Base-by-base conservation (phyloP, 2,329 filamentous ascomycete genomes). In the Nigrospora sphaerica region DNA sequence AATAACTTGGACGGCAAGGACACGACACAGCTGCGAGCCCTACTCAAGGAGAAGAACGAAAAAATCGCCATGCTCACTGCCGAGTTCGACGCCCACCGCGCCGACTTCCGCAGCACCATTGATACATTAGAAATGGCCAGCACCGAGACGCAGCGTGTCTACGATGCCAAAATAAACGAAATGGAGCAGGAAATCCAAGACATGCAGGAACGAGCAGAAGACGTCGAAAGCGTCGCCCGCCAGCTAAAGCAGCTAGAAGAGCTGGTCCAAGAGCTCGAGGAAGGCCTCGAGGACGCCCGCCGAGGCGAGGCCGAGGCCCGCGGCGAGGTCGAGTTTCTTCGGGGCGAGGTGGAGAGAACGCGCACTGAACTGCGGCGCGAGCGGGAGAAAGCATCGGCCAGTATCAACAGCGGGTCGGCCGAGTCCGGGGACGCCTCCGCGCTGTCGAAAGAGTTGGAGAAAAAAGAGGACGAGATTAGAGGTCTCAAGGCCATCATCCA, bases 401-500 rank as follows among this genome's bases (percentile, higher is more conserved):
- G 74, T 4, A 61, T 80, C 47, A 81, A 78, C 55, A 77, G 76
- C 28, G 71, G 67, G 16, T 52, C 55, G 6, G 58, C 58, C 37
- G 58, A 56, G 32, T 55, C 60, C 23, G 23, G 23, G 5, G 72
- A 74, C 12, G 71, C 74, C 2, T 65, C 70, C 11, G 69, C 73
- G 19, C 65, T 72, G 40, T 77, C 79, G 38, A 88, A 88, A 64
- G 90, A 95, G 52, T 68, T 97, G 31, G 90, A 95, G 62, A 87
- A 95, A 61, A 93, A 95, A 62, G 92, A 98, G 59, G 93, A 98
- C 57, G 93, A 98, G 70, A 97, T 98, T 59, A 81, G 92, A 51
- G 93, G 93, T 40, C 77, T 98, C 53, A 98, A 97, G 67, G 92
- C 93, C 38, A 97, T 98, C 61, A 97, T 98, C 50, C 92, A 97